Evolutionary conservation across 202 grass and related monocot genomes (phyloP).

Genomic region (Sporobolus alterniflorus): DNA sequence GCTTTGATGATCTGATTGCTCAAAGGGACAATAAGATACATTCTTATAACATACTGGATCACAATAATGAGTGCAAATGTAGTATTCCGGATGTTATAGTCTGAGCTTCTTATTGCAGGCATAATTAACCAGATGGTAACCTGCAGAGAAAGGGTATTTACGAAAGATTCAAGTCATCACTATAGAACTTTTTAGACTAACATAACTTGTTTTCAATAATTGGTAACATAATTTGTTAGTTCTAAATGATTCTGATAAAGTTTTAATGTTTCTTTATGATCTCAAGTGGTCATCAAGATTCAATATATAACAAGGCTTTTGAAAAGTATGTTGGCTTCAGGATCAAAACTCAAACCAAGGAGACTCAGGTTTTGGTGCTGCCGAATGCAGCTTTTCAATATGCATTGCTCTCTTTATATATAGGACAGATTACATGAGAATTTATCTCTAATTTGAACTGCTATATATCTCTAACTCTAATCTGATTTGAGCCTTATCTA

Average conservation of each 20-base stretch:
- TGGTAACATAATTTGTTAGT: not conserved
- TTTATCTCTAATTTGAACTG: too few relatives aligned
- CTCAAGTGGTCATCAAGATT: not conserved
- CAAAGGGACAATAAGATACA: conserved; percentile 81
- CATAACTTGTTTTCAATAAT: not conserved
- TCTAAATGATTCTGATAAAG: not conserved
- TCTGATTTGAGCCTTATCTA: too few relatives aligned
- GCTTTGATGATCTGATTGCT: conserved; percentile 85
- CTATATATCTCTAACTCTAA: too few relatives aligned
- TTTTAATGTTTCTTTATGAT: conserved; percentile 8
- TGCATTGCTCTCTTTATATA: too few relatives aligned
- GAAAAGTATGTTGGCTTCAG: too few relatives aligned
- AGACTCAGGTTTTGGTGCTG: too few relatives aligned
- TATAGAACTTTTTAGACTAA: not conserved
- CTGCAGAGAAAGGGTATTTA: conserved; percentile 41
- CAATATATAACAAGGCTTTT: not conserved
- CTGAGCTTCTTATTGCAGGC: conserved; percentile 57
- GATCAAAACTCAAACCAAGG: too few relatives aligned
- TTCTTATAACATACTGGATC: conserved; percentile 77
- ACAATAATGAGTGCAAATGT: conserved; percentile 72
- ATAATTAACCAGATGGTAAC: conserved; percentile 73
- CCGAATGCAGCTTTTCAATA: too few relatives aligned
- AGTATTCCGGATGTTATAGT: conserved; percentile 65
- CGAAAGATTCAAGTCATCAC: conserved; percentile 12
- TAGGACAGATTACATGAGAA: too few relatives aligned